These are phyloP conservation scores for Begonia peltatifolia DNA, from an alignment of 306 rosid genomes.

Conservation along the genomic window DNA sequence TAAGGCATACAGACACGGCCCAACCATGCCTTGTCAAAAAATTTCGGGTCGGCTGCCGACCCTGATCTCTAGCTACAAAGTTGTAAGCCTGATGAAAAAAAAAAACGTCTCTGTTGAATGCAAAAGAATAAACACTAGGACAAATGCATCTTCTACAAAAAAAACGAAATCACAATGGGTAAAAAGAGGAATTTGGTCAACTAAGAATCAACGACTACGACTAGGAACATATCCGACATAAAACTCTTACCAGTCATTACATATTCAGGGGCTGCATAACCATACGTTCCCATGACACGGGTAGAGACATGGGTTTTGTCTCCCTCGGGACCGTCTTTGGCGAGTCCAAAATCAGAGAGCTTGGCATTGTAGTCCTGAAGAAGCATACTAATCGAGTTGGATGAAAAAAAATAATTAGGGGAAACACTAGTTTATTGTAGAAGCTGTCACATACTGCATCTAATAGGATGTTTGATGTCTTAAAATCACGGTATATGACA, in stretches of 20 bases:
- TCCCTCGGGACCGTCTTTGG: conserved; percentile 97
- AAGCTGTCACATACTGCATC: conserved; percentile 67
- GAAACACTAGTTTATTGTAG: conserved; percentile 2
- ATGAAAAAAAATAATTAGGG: not conserved
- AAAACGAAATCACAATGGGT: no score
- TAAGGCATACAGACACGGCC: no score
- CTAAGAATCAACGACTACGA: not conserved
- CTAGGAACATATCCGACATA: not conserved
- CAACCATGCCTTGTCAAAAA: no score
- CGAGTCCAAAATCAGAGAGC: conserved; percentile 97
- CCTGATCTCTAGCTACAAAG: no score
- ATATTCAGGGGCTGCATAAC: conserved; percentile 96
- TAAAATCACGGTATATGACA: conserved; percentile 88
- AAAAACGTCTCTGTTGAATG: no score
- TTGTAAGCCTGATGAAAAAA: no score
- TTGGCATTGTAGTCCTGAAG: conserved; percentile 90
- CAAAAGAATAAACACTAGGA: no score
- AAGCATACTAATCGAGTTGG: conserved; percentile 7
- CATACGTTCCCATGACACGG: conserved; percentile 98
- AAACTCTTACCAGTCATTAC: conserved; percentile 81
- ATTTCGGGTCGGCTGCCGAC: no score
- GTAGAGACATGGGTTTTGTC: conserved; percentile 97
- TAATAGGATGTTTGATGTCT: conserved; percentile 86
- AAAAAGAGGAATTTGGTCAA: no score
- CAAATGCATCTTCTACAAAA: no score